Base-by-base conservation (phyloP, 306 rosid species). In the Morella rubra region DNA sequence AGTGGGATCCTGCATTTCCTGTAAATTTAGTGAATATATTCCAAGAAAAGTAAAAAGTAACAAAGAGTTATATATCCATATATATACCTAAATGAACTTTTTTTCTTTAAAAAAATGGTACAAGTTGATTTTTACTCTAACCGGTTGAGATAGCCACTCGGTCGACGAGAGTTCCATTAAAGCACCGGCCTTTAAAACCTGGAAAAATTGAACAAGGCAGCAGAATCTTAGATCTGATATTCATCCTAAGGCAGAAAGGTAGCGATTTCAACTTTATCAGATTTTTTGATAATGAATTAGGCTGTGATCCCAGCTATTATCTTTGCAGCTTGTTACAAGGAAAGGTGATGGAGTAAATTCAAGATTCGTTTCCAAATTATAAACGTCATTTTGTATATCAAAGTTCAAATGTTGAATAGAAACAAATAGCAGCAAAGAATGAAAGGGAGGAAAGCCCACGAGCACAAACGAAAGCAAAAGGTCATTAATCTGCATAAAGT, bases 81-180 rank as follows among this genome's bases (percentile, higher is more conserved):
- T 6, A 11, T 18, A 24, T 12, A 44, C 6, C 7, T 22, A 24
- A 19, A 64, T 7, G 70, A 64, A 40, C 8, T 18, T 15, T 4
- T 4, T 5, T 41, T 15, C 1, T 4, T 4, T 6, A 64, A 16
- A n/a, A 5, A 42, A n/a, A 66, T 9, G 27, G 50, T 27, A 66
- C 24, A 45, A 53, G 7, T 32, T 42, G 19, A 10, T 22, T 49
- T 24, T 5, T 7, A 32, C 14, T 40, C 73, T 40, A 80, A 84
- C 87, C 69, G 73, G 15, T 72, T 80, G 84, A 73, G 84, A 84
- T 15, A 73, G 20, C 79, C 87, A 84, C 68, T 80, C 76, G 51
- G 79, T 73, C 24, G 87, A 73, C 14, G 84, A 20, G 62, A 68
- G 68, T 59, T 80, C 87, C 84, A 84, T 80, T 54, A 49, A 27